Conservation (phyloP, 805 yeast genomes). For the Ogataea parapolymorpha region DNA sequence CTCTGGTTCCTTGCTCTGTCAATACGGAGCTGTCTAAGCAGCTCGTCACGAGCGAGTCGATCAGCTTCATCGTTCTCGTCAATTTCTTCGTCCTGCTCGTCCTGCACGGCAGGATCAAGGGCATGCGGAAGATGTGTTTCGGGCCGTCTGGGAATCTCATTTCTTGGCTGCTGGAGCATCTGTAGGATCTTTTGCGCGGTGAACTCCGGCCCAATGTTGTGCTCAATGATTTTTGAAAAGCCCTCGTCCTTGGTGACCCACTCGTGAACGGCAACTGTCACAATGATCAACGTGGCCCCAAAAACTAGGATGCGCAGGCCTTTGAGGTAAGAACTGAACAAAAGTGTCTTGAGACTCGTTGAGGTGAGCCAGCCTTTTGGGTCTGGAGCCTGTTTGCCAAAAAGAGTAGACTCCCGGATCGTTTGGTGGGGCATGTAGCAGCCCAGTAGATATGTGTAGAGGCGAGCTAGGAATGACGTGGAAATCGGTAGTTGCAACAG, state of each 20-base stretch:
- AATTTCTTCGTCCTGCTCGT: neutral
- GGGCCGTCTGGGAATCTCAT: slow-evolving; percentile 1
- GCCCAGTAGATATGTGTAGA: slow-evolving; percentile 56
- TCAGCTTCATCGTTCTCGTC: neutral
- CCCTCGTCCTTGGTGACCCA: slow-evolving; percentile 73
- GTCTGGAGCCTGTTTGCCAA: slow-evolving; percentile 33
- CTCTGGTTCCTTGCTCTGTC: neutral
- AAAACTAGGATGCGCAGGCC: slow-evolving; percentile 16
- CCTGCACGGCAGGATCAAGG: neutral
- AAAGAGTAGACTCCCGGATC: slow-evolving; percentile 34
- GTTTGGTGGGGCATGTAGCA: slow-evolving; percentile 43
- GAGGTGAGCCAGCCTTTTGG: slow-evolving; percentile 3
- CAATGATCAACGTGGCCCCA: slow-evolving; percentile 25
- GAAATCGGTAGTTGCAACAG: slow-evolving; percentile 54
- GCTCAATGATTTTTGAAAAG: slow-evolving; percentile 53
- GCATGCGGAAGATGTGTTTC: slow-evolving; percentile 21
- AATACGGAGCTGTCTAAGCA: neutral
- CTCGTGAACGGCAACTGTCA: slow-evolving; percentile 43
- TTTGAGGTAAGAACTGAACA: slow-evolving; percentile 11
- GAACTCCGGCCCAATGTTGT: slow-evolving; percentile 57
- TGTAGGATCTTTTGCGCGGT: slow-evolving; percentile 33
- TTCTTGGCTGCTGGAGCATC: slow-evolving; percentile 13
- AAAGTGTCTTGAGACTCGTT: slow-evolving; percentile 3
- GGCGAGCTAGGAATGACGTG: slow-evolving; percentile 52
- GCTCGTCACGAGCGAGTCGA: neutral